phyloP scores from a whole-genome alignment of 306 rosid species.

The Oxytropis ochrocephala region DNA sequence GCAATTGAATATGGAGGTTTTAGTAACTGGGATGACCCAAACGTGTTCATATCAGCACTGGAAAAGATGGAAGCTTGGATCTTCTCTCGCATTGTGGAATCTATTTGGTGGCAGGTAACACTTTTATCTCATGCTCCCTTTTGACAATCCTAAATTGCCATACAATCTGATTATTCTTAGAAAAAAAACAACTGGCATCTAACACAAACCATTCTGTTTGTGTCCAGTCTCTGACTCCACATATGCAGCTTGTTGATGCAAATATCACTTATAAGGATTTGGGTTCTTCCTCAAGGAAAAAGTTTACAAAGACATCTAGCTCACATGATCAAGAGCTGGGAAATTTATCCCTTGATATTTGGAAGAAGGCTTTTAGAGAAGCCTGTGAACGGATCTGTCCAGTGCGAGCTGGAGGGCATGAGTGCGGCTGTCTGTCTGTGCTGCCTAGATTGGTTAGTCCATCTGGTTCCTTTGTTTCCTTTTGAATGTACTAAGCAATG shows the following conservation, averaged over 20 bases:
- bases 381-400: conserved; percentile 91
- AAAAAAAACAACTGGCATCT: conserved; percentile 14
- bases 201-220: conserved; percentile 5
- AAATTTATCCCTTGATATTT: conserved; percentile 63
- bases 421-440: conserved; percentile 90
- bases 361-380: conserved; percentile 90
- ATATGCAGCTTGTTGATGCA: conserved; percentile 67
- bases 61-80: conserved; percentile 92
- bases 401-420: conserved; percentile 89
- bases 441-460: conserved; percentile 74
- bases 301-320: conserved; percentile 37
- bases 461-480: not conserved
- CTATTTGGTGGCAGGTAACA: conserved; percentile 98
- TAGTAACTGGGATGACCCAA: conserved; percentile 58
- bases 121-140: not conserved
- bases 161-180: not conserved
- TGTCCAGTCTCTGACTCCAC: conserved; percentile 83
- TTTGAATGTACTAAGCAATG: not conserved
- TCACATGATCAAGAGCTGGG: conserved; percentile 60
- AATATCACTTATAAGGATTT: conserved; percentile 27
- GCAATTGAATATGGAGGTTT: conserved; percentile 34
- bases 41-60: conserved; percentile 51
- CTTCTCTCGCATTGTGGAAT: conserved; percentile 89
- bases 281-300: conserved; percentile 36
- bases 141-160: not conserved